A percentile compares a stretch with the other conserved stretches of the same genome.
phyloP scores from a whole-genome alignment of 257 asterid species.

The Nicotiana knightiana region DNA sequence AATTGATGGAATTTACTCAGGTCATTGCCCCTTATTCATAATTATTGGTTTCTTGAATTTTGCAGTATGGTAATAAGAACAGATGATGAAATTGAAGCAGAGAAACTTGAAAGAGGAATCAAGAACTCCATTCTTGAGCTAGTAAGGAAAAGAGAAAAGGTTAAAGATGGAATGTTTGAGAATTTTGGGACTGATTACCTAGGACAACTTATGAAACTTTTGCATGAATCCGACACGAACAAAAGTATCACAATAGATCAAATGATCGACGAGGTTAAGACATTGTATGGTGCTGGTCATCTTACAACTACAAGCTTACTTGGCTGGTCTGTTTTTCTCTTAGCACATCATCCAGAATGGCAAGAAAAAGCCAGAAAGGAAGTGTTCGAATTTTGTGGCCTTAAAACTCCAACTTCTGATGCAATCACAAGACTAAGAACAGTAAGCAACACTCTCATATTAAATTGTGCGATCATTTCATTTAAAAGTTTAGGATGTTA shows the following conservation, averaged over 20 bases:
- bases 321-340: conserved; percentile 44
- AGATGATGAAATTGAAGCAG: conserved; percentile 52
- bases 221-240: conserved; percentile 23
- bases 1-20: neutral
- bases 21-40: neutral
- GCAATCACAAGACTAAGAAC: conserved; percentile 48
- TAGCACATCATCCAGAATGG: conserved; percentile 48
- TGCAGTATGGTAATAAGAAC: conserved; percentile 32
- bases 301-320: conserved; percentile 42
- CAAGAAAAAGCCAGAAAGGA: conserved; percentile 59
- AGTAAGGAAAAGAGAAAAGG: conserved; percentile 31
- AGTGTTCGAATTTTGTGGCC: conserved; percentile 28
- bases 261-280: conserved; percentile 49
- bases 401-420: conserved; percentile 36
- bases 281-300: conserved; percentile 47
- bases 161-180: conserved; percentile 10
- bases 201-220: conserved; percentile 40
- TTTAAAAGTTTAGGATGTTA: no score
- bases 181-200: conserved; percentile 38
- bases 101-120: conserved; percentile 37
- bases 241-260: conserved; percentile 38
- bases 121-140: conserved; percentile 43
- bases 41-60: neutral
- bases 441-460: conserved; percentile 16
- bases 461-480: neutral